Base-by-base conservation (phyloP, 768 basidiomycete genomes). In the Megacollybia marginata region DNA sequence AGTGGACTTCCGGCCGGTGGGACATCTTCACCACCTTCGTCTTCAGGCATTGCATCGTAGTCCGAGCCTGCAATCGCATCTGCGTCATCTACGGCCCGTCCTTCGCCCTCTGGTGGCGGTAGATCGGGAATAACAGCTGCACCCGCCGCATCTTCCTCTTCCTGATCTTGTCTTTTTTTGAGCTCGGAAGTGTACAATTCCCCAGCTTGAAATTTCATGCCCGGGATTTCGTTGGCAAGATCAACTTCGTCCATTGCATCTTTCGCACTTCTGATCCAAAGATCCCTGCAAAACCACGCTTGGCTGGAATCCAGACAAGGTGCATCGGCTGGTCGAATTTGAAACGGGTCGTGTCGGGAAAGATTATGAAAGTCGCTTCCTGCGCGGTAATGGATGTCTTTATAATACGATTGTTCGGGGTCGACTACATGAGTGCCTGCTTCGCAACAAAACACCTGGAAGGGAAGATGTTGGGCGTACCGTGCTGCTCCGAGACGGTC, bases 401-500 rank as follows among this genome's bases (percentile, higher is more conserved):
- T 82, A 73, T 99, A 99, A 72, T 98, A 99, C 0, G 92, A 89
- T 64, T 97, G 94, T 33, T 78, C 78, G 10, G 96, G 96, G 62
- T 99, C 96, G 54, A 99, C 85, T 61, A 99, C 84, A 63, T 98
- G 96, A 1, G 92, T 94, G 5, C 96, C 96, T 1, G 92, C 87
- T 71, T 99, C 96, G 68, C 96, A 99, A 72, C 96, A 99, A 70
- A 96, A 98, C 9, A 89, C 92, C 64, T 99, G 96, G 74, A 99
- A 97, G 4, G 96, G 96, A 1, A 98, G 79, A 60, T 99, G 94
- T 52, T 86, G 81, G 1, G 81, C 81, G 65, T 95, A 99, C 16
- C 94, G 87, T 31, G 78, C 70, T 1, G 92, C 82, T 3, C 90
- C 92, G 42, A 73, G 72, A 51, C 74, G 74, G 65, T 99, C 94